These are phyloP conservation scores for Acanthamoeba castellanii DNA, from an alignment of 208 protist genomes.

Conservation along the genomic window DNA sequence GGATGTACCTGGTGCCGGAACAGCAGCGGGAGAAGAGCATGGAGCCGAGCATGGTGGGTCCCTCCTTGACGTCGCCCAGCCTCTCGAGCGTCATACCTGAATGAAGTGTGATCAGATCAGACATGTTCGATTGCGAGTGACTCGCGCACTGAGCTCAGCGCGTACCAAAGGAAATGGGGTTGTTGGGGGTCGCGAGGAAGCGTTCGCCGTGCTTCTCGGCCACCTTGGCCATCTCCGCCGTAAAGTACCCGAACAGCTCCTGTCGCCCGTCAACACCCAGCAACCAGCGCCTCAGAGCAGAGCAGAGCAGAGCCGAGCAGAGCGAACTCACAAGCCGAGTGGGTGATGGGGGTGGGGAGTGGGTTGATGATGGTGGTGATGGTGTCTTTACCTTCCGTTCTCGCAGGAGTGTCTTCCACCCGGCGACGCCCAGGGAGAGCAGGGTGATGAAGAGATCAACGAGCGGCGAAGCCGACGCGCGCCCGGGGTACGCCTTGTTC, in stretches of 20 bases:
- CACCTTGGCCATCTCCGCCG: slow-evolving; percentile 81
- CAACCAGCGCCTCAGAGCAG: not conserved
- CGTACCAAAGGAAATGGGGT: slow-evolving; percentile 81
- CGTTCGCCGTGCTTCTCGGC: slow-evolving; percentile 75
- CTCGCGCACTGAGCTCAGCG: too few relatives aligned
- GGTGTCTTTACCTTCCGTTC: slow-evolving; percentile 87
- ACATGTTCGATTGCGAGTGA: too few relatives aligned
- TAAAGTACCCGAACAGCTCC: slow-evolving; percentile 79
- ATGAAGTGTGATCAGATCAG: not conserved
- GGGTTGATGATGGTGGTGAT: not conserved
- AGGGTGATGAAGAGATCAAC: slow-evolving; percentile 98
- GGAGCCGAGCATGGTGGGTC: slow-evolving; percentile 64
- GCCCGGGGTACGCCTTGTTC: slow-evolving; percentile 92
- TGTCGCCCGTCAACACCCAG: not conserved
- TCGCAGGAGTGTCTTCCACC: slow-evolving; percentile 91
- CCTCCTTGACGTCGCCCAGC: not conserved
- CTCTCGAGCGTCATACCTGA: slow-evolving; percentile 37
- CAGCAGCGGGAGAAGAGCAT: slow-evolving; percentile 73
- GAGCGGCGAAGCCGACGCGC: slow-evolving; percentile 93
- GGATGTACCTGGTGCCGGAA: slow-evolving; percentile 30
- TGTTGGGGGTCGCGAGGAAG: slow-evolving; percentile 87
- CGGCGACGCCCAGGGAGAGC: slow-evolving; percentile 93
- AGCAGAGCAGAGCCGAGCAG: not conserved
- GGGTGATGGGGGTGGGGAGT: too few relatives aligned
- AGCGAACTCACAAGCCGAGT: too few relatives aligned